Conservation (phyloP, 768 basidiomycete species). For the Chiua virens region DNA sequence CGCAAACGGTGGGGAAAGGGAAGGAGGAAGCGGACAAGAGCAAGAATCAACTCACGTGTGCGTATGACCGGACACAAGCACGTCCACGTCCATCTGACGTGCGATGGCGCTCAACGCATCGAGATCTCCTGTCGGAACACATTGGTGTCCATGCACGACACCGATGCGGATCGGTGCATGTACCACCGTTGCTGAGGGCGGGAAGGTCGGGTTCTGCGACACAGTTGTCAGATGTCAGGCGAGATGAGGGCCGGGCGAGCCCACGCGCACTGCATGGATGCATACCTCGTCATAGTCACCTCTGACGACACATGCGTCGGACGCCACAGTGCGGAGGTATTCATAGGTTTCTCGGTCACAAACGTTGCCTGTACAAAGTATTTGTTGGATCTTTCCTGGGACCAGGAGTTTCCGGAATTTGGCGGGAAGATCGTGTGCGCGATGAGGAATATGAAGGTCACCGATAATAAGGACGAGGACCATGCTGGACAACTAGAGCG, state of each 20-base stretch:
- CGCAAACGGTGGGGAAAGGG: too few relatives aligned
- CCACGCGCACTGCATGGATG: background rate
- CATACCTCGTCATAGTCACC: constrained; percentile 96
- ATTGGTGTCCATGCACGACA: constrained; percentile 91
- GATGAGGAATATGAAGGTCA: constrained; percentile 94
- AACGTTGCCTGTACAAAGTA: constrained; percentile 95
- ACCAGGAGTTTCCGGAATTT: constrained; percentile 98
- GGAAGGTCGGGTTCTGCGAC: constrained; percentile 63
- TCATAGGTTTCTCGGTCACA: constrained; percentile 98
- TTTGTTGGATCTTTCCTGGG: constrained; percentile 97
- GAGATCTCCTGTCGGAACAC: constrained; percentile 87
- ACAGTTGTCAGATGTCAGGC: too few relatives aligned
- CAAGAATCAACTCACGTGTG: constrained; percentile 67
- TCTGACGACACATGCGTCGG: constrained; percentile 87
- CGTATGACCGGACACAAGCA: constrained; percentile 90
- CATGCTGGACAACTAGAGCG: constrained; percentile 25
- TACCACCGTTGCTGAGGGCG: constrained; percentile 74
- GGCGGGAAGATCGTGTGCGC: constrained; percentile 84
- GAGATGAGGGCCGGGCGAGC: background rate
- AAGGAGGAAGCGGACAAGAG: too few relatives aligned
- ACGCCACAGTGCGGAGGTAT: constrained; percentile 90
- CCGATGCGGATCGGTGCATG: constrained; percentile 91
- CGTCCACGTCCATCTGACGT: constrained; percentile 97
- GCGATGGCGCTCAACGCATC: constrained; percentile 88
- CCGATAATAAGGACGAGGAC: constrained; percentile 96